Base-by-base conservation (phyloP, 2,329 filamentous ascomycete species). In the Clathrospora elynae region DNA sequence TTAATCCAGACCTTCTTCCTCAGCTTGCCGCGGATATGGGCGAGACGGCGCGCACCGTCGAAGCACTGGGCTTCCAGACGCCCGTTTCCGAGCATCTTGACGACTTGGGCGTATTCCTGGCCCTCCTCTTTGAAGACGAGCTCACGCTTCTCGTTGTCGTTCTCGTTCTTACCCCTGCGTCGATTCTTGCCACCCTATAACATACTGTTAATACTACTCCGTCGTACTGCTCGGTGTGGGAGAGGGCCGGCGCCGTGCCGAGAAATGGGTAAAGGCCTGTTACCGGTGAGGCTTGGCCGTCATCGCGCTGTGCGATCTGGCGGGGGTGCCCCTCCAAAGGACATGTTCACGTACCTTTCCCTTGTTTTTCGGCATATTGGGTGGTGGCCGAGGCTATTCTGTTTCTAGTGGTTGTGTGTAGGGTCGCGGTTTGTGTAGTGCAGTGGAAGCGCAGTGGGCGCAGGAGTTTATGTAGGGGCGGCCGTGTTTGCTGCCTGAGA, bases 51-150 rank as follows among this genome's bases (percentile, higher is more conserved):
- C 59, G 87, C 85, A 70, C 92, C 92, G 72, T 97, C 93, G 74
- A 99, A 99, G 79, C 92, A 97, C 61, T 90, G 79, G 12, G 90
- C 90, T 75, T 96, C 90, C 34, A 96, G 84, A 62, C 91, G 88
- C 59, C 91, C 90, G 81, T 96, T 96, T 58, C 90, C 90, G 51
- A 96, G 82, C 91, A 96, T 96, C 81, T 96, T 96, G 62, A 91
- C 77, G 62, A 93, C 88, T 76, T 93, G 88, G 37, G 88, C 88
- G 63, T 89, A 89, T 75, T 88, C 86, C 80, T 97, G 92, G 60
- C 92, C 92, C 71, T 97, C 92, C 74, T 97, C 93, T 78, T 96
- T 96, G 85, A 97, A 97, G 68, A 90, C 92, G 67, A 97, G 82
- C 75, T 97, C 92, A 75, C 92, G 91, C 82, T 96, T 96, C 79